Evolutionary conservation across 768 basidiomycete genomes (phyloP).

Genomic region (Candolleomyces efflorescens): DNA sequence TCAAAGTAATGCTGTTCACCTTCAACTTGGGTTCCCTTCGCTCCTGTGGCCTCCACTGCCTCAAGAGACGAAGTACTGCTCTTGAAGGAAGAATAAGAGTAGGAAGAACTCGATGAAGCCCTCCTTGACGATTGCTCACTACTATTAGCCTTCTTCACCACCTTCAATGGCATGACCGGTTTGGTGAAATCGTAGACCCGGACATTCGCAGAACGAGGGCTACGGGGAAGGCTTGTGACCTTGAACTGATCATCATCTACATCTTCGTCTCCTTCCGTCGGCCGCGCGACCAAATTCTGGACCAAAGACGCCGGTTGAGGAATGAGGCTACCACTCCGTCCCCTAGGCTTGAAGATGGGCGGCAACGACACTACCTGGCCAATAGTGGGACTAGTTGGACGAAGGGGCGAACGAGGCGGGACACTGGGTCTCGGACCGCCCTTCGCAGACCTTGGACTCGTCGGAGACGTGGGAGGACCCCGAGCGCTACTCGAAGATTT

Average conservation of each 20-base stretch:
- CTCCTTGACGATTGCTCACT: background rate
- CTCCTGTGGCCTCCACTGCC: too few species aligned
- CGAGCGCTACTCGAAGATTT: background rate
- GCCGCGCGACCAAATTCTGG: background rate
- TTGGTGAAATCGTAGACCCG: slow-evolving; percentile 3
- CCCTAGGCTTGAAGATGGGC: background rate
- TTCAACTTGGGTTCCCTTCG: background rate
- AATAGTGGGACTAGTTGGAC: background rate
- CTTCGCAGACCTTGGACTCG: background rate
- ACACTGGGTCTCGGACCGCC: background rate
- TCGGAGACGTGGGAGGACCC: background rate
- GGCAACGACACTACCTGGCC: background rate
- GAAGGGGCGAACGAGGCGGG: slow-evolving; percentile 4
- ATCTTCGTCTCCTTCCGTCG: background rate
- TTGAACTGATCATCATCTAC: background rate
- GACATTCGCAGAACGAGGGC: background rate
- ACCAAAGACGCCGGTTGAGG: background rate
- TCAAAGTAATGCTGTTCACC: background rate
- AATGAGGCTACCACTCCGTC: background rate
- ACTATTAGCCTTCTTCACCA: background rate
- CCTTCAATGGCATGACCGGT: slow-evolving; percentile 5
- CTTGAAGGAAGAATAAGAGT: too few species aligned
- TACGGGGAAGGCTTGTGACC: background rate
- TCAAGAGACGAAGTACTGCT: too few species aligned
- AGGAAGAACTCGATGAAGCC: background rate